These are phyloP conservation scores for Camillea tinctor DNA, from an alignment of 2,329 filamentous ascomycete species.

Conservation along the genomic window DNA sequence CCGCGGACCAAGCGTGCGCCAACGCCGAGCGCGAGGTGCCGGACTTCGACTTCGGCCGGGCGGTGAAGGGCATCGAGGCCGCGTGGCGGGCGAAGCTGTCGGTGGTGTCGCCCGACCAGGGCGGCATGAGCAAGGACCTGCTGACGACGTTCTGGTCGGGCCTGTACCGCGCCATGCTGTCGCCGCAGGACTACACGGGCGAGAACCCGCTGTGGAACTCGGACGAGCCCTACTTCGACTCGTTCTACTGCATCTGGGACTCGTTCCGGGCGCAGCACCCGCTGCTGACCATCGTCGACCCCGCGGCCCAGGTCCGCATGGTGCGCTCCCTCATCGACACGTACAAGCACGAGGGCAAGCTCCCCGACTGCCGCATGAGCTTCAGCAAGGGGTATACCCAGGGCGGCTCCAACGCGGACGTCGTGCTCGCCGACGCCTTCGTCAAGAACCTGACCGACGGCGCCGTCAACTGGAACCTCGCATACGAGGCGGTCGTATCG, in stretches of 20 bases:
- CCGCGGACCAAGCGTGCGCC: constrained; percentile 62
- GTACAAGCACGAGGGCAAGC: constrained; percentile 60
- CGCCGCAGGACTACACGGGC: constrained; percentile 73
- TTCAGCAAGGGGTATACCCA: constrained; percentile 75
- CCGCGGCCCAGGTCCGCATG: constrained; percentile 65
- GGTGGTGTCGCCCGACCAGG: constrained; percentile 55
- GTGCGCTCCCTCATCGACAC: constrained; percentile 70
- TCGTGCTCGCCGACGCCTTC: constrained; percentile 68
- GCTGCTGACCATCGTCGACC: constrained; percentile 69
- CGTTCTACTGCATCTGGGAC: constrained; percentile 70
- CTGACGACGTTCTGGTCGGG: constrained; percentile 71
- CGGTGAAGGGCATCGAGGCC: constrained; percentile 51
- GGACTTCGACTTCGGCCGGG: constrained; percentile 59
- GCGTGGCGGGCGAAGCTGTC: constrained; percentile 64
- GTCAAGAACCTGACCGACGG: constrained; percentile 64
- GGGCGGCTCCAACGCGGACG: constrained; percentile 73
- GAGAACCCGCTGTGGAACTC: constrained; percentile 72
- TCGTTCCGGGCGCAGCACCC: constrained; percentile 71
- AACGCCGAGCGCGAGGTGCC: constrained; percentile 70
- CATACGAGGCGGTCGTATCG: constrained; percentile 69
- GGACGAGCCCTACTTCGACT: constrained; percentile 71
- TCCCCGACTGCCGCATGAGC: constrained; percentile 77
- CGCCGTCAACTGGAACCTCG: constrained; percentile 69
- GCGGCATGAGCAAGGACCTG: constrained; percentile 53
- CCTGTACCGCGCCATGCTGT: constrained; percentile 65